phyloP scores from a whole-genome alignment of 2,329 filamentous ascomycete species.

The Thermoascus crustaceus region DNA sequence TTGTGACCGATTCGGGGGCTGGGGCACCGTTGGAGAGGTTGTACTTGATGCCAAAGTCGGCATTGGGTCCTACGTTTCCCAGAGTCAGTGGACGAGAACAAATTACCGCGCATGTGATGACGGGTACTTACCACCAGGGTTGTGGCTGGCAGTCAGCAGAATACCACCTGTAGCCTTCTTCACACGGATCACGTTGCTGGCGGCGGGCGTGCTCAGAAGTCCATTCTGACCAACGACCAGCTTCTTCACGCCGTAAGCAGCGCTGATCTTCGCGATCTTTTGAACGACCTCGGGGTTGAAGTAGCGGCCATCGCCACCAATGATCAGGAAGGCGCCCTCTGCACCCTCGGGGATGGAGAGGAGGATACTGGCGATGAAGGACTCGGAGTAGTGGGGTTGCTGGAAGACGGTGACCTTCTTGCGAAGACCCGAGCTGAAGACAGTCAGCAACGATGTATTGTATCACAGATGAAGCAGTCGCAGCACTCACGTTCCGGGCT shows the following conservation, averaged over 20 bases:
- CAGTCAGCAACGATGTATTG: conserved; percentile 8
- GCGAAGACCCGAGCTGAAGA: conserved; percentile 78
- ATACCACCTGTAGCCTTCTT: conserved; percentile 94
- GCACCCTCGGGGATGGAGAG: conserved; percentile 93
- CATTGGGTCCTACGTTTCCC: conserved; percentile 61
- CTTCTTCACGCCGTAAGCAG: conserved; percentile 98
- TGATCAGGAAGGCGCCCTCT: conserved; percentile 82
- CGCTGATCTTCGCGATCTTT: conserved; percentile 92
- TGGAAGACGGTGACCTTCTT: conserved; percentile 99
- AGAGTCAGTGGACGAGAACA: no score
- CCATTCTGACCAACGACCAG: conserved; percentile 91
- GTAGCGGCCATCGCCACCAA: conserved; percentile 93
- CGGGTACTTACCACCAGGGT: conserved; percentile 88
- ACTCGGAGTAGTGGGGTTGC: conserved; percentile 88
- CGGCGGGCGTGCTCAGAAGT: conserved; percentile 92
- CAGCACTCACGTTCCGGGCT: conserved; percentile 87
- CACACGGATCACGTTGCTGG: conserved; percentile 92
- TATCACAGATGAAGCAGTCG: neutral
- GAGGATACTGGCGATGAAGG: conserved; percentile 88
- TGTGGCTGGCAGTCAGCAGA: conserved; percentile 92
- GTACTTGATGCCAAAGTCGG: conserved; percentile 99
- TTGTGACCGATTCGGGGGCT: conserved; percentile 90
- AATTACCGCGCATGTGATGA: no score
- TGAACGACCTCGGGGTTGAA: conserved; percentile 97
- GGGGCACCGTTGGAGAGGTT: conserved; percentile 95